Evolutionary conservation across 768 basidiomycete species (phyloP), one percentile per base, ranked within the genome.

Genomic region (Glaciozyma antarctica): DNA sequence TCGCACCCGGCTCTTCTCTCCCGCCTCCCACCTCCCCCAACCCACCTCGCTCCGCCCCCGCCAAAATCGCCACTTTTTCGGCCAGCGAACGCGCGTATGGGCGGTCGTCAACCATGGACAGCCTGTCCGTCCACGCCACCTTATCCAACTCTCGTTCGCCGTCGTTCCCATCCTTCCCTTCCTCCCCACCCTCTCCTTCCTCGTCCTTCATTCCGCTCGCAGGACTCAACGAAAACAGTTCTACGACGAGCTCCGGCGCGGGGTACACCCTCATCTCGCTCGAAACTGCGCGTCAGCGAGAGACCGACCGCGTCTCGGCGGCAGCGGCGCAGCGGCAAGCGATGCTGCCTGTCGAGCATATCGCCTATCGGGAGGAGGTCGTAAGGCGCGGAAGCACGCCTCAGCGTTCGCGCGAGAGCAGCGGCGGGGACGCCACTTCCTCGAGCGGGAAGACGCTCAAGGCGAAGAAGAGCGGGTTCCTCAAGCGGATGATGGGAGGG

Each of bases 201-300:
- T 51, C 22, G 24, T n/a, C 32, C 43, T n/a, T n/a, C 26, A 5
- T 58, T 47, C 9, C 34, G 45, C 7, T 48, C 44, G 17, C 58
- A 44, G 13, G 43, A 47, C 13, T 58, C 56, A 3, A 30, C 62
- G n/a, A 32, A 38, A 24, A 32, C 16, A 10, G 30, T 7, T 21
- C 34, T 7, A 24, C 30, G 12, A 24, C 43, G 16, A 44, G 53
- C 9, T 6, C 16, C 26, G 45, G n/a, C 13, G 41, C 59, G 5
- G 59, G 62, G 16, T 65, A 70, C 63, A 61, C 62, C 30, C 63
- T 70, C 32, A 70, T 70, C 63, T 70, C 69, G 53, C 65, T 70
- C 48, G 69, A 63, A 21, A 63, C 66, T 30, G 69, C 69, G 1
- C 60, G 65, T 1, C 52, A 61, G 45, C 30, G 57, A 19, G 65